Base-by-base conservation (phyloP, 176 grass and related monocot genomes). In the Rhynchospora pubera region DNA sequence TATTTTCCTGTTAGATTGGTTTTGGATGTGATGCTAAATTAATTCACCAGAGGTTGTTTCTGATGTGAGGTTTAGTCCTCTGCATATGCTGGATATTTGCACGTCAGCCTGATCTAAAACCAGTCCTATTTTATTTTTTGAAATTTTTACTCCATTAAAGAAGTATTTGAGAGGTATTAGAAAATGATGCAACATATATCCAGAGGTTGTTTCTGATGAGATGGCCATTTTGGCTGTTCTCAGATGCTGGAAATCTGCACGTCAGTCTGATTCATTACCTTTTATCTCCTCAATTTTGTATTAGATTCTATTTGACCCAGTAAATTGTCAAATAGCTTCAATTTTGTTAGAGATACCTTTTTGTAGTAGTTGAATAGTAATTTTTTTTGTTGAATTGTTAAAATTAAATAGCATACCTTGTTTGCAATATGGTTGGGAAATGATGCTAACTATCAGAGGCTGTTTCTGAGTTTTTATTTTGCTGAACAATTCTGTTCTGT, bases 211-310 rank as follows among this genome's bases (percentile, higher is more conserved):
- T 65, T 77, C 72, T 77, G 72, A 77, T 55, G 71, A 26, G 22
- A 15, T 53, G 16, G 12, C 47, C 23, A 22, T 10, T 28, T 77
- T 59, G 57, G 77, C 56, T 62, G 42, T 10, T 47, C 50, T 61
- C n/a, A 65, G n/a, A n/a, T 9, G 79, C 56, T 82, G 79, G 61
- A 82, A 81, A 82, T 66, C 46, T 82, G 79, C 44, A 82, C 79
- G 79, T 66, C 79, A 82, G 79, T 48, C 79, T 82, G 79, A 66
- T 51, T 58, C n/a, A 51, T 67, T 50, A 66, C 43, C 61, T 26
- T 57, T 63, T 50, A 5, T 0, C 13, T 0, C 19, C 8, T 14
- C 1, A 21, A 53, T 51, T 52, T 55, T 18, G n/a, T 82, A 0
- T 66, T 39, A 67, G 14, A 56, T 76, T 32, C 6, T 76, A 22